Evolutionary conservation across 2,329 filamentous ascomycete genomes (phyloP), one percentile per base, ranked within the genome.

Genomic region (Neofusicoccum cordaticola): DNA sequence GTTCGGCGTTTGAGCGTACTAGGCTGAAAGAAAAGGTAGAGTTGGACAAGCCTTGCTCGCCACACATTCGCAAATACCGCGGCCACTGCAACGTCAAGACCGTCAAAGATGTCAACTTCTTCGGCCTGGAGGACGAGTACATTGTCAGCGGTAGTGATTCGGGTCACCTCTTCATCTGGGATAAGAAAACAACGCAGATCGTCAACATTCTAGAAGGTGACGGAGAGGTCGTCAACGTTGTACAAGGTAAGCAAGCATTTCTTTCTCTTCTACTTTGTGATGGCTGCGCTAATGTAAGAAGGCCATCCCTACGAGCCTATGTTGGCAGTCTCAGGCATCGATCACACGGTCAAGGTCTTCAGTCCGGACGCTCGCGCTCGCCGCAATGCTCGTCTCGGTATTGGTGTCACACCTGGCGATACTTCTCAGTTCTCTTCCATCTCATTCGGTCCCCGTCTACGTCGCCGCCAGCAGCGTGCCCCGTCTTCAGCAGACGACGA

Each of bases 71-170:
- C 44, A 74, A 81, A 19, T 90, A 88, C 71, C 79, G 80, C 2
- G 88, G 88, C 2, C 88, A 90, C 72, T 89, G 87, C 76, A 89
- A 89, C 68, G 82, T 88, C 61, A 83, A 86, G 68, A 89, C 86
- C 0, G 86, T 90, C 69, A 90, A 90, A 69, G 88, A 90, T 70
- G 86, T 89, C 66, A 89, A 89, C 66, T 90, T 85, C 75, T 89
- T 87, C 67, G 88, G 88, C 0, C 75, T 88, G 42, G 78, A 88
- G 65, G 88, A 90, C 69, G 87, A 90, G 71, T 90, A 89, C 67
- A 86, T 90, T 11, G 86, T 90, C 11, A 87, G 84, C 64, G 88
- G 88, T 5, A 87, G 85, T 66, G 88, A 90, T 69, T 86, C 84
- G 58, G 88, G 88, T 0, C 84, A 90, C 71, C 71, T 90, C 27